These are phyloP conservation scores for Solanum chiquidenum DNA, from an alignment of 257 asterid genomes.

Conservation along the genomic window DNA sequence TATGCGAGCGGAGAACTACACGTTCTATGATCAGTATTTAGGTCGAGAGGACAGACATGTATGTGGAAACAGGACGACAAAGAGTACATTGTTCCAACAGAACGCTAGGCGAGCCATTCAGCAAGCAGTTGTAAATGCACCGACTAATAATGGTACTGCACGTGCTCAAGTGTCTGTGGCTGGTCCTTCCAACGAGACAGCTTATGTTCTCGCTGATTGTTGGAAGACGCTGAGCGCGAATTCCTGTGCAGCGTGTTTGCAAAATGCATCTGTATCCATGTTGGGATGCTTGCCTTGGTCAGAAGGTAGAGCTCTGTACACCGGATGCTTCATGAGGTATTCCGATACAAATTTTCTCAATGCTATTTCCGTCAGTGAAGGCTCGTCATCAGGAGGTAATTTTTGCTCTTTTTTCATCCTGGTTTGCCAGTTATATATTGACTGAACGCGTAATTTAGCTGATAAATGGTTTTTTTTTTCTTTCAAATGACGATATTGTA, in stretches of 20 bases:
- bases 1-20: neutral
- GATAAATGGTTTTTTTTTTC: neutral
- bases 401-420: neutral
- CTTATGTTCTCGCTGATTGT: neutral
- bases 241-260: neutral
- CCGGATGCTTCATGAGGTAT: conserved; percentile 66
- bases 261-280: neutral
- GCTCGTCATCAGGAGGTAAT: neutral
- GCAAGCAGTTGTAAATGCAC: neutral
- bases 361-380: conserved; percentile 12
- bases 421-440: neutral
- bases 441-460: neutral
- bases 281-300: neutral
- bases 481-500: neutral
- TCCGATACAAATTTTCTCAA: conserved; percentile 53
- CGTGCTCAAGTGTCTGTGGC: neutral
- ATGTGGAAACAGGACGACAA: neutral
- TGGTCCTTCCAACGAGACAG: neutral
- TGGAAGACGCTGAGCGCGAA: neutral
- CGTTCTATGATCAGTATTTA: neutral
- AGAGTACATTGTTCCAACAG: neutral
- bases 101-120: neutral
- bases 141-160: neutral
- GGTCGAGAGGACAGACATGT: neutral
- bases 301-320: conserved; percentile 29